Evolutionary conservation across 2,329 filamentous ascomycete species (phyloP), one percentile per base, ranked within the genome.

Genomic region (Ceratocystis cubensis): DNA sequence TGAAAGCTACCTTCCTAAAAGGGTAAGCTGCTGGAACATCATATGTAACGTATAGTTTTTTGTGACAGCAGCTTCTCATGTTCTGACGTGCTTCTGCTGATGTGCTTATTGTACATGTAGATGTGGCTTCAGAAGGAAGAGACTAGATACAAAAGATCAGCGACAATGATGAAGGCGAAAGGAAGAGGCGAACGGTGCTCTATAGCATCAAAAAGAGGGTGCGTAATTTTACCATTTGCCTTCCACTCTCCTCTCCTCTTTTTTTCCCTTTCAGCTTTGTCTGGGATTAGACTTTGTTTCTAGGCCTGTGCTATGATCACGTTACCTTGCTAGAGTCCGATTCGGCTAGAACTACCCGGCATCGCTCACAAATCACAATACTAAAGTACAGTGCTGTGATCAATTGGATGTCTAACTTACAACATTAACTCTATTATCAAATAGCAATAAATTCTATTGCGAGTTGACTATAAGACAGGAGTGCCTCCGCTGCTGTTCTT

Each of bases 1-100:
- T 53, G 61, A 33, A 63, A n/a, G 25, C 13, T 44, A 63, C 61
- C 61, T 63, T 63, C 61, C 61, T 63, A 48, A 63, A 59, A 6
- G n/a, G 15, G 28, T 3, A 59, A 33, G 13, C 10, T 15, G 3
- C 25, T 37, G 5, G 28, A 30, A 17, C 5, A 30, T 7, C 25
- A 30, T 37, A 59, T 59, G 53, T 37, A 59, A 59, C 53, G 28
- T 59, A 0, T 4, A 59, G 1, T 59, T 59, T 50, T 57, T 57
- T 20, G 25, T 28, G 20, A 15, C 28, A 30, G 1, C 4, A n/a
- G 15, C 17, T 59, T 59, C 5, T 33, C 20, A 30, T 15, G 30
- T 37, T 7, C 7, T 33, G 10, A 17, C n/a, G 6, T 28, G 2
- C 1, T 56, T 53, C 6, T 7, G 5, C 13, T 25, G 7, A 6